These are phyloP conservation scores for Punica granatum DNA, from an alignment of 345 rosid species.

Conservation along the genomic window DNA sequence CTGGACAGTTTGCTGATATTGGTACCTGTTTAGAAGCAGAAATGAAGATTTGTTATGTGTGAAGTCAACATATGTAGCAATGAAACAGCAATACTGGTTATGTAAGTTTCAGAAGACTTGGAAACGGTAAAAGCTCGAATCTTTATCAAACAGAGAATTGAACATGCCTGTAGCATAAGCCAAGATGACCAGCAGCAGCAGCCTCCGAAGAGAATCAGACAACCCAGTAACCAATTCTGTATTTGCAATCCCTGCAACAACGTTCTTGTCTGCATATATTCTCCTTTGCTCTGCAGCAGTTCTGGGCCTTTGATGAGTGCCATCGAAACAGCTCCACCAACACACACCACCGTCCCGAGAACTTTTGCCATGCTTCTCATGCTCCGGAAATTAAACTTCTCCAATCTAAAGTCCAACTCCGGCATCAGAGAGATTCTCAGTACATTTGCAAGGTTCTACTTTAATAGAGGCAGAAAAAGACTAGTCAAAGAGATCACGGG, in stretches of 20 bases:
- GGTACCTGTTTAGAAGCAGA: constrained; percentile 35
- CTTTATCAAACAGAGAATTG: too few relatives aligned
- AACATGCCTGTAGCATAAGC: constrained; percentile 75
- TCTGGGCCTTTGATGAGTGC: constrained; percentile 60
- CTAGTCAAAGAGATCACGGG: neutral
- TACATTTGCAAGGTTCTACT: neutral
- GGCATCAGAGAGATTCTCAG: neutral
- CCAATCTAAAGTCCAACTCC: constrained; percentile 33
- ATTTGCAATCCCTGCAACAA: constrained; percentile 8
- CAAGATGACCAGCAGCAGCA: constrained; percentile 62
- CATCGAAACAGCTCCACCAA: constrained; percentile 54
- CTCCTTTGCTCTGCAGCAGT: constrained; percentile 37
- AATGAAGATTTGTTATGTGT: neutral
- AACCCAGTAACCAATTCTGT: constrained; percentile 57
- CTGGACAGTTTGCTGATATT: constrained; percentile 40
- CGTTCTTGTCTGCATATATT: constrained; percentile 9
- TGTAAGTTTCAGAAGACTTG: too few relatives aligned
- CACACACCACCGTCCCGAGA: constrained; percentile 47
- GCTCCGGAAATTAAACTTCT: constrained; percentile 42
- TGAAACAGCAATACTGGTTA: too few relatives aligned
- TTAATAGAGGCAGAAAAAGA: neutral
- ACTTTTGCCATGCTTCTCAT: constrained; percentile 55
- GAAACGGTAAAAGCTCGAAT: too few relatives aligned
- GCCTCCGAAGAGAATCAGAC: constrained; percentile 46
- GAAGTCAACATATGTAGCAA: too few relatives aligned